Conservation (phyloP, 2,329 filamentous ascomycete species). For the Calcarisporium arbuscula region DNA sequence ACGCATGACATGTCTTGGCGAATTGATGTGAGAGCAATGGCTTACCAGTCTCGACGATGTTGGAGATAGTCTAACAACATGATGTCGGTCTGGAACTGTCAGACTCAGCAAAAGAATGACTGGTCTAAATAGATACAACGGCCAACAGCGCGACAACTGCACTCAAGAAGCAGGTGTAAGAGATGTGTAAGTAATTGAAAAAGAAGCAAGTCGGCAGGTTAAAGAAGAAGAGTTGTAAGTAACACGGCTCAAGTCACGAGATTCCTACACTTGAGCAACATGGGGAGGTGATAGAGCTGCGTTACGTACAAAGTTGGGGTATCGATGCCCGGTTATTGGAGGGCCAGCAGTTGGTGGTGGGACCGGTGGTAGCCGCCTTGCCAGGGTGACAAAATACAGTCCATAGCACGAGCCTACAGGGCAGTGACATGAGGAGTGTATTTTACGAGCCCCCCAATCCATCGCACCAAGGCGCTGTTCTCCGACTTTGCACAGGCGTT, state of each 20-base stretch:
- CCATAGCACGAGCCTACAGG: too few species aligned
- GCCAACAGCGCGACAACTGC: too few species aligned
- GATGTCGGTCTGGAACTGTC: slow-evolving; percentile 16
- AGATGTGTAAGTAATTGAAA: not conserved
- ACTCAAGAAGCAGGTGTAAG: too few species aligned
- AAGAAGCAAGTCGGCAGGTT: slow-evolving; percentile 1
- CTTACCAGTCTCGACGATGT: slow-evolving; percentile 64
- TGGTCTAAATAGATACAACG: too few species aligned
- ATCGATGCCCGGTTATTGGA: not conserved
- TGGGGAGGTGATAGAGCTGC: not conserved
- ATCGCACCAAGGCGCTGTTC: too few species aligned
- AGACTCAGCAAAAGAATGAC: not conserved
- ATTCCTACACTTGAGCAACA: not conserved
- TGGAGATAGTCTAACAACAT: slow-evolving; percentile 55
- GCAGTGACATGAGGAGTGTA: too few species aligned
- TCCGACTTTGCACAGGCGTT: too few species aligned
- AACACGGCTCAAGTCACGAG: slow-evolving; percentile 10
- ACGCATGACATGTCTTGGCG: slow-evolving; percentile 2
- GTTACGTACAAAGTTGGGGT: slow-evolving; percentile 1
- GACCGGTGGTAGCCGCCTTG: slow-evolving; percentile 8
- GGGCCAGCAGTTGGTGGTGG: slow-evolving; percentile 2
- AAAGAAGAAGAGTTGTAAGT: slow-evolving; percentile 5
- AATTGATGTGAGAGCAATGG: slow-evolving; percentile 1
- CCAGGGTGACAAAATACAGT: too few species aligned
- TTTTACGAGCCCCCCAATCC: too few species aligned